Evolutionary conservation across 2,329 filamentous ascomycete species (phyloP).

Genomic region (Alternaria atra): DNA sequence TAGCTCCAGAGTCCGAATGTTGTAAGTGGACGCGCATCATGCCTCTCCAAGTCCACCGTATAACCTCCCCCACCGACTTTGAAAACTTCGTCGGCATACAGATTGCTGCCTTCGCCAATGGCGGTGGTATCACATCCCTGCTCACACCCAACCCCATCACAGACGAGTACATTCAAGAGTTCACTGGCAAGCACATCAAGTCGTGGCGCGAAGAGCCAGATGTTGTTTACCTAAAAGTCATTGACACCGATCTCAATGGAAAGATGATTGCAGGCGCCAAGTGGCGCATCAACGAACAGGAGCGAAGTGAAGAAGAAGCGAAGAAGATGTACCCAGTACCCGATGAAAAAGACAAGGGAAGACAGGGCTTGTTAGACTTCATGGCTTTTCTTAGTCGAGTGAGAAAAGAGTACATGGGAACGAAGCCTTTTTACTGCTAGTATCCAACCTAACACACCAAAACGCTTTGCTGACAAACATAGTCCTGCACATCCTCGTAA

Average conservation of each 20-base stretch:
- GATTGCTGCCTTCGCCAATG: constrained; percentile 37
- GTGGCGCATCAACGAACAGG: constrained; percentile 47
- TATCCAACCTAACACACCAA: neutral
- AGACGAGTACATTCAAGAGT: constrained; percentile 26
- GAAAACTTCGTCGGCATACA: constrained; percentile 40
- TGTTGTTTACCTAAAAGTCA: constrained; percentile 41
- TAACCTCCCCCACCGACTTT: constrained; percentile 38
- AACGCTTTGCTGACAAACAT: neutral
- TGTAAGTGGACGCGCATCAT: constrained; percentile 27
- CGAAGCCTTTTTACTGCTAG: constrained; percentile 48
- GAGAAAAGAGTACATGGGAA: constrained; percentile 45
- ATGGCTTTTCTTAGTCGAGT: constrained; percentile 34
- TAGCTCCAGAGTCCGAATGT: neutral
- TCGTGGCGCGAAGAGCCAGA: constrained; percentile 37
- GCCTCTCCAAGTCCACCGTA: constrained; percentile 46
- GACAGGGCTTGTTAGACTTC: constrained; percentile 39
- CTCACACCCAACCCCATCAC: constrained; percentile 31
- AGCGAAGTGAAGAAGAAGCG: constrained; percentile 44
- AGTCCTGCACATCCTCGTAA: constrained; percentile 46
- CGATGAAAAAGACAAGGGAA: constrained; percentile 34
- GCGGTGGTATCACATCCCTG: constrained; percentile 37
- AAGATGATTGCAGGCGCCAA: constrained; percentile 49
- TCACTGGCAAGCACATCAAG: constrained; percentile 38
- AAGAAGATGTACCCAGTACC: constrained; percentile 39
- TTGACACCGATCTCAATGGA: constrained; percentile 44